Base-by-base conservation (phyloP, 805 yeast genomes). In the Lipomyces yamanashiensis region DNA sequence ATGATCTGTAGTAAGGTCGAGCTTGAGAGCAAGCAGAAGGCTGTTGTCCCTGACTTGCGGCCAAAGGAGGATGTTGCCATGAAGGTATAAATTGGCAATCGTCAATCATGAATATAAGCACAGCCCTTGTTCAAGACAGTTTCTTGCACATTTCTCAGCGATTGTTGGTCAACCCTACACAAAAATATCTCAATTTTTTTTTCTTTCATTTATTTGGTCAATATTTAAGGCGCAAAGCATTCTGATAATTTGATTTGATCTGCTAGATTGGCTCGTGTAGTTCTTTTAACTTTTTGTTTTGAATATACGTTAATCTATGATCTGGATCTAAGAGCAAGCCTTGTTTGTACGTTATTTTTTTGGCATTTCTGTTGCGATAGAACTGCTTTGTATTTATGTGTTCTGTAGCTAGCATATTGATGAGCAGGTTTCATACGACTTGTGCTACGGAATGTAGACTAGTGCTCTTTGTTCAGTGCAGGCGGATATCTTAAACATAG, bases 21-120 rank as follows among this genome's bases (percentile, higher is more conserved):
- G 50, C 66, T 65, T 47, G 68, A 65, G 47, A 52, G 39, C 61
- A 65, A 65, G 67, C 64, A 59, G 51, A 50, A 41, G 56, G 12
- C 40, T n/a, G 47, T 51, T 0, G 56, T 52, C 10, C 47, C 62
- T 33, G 68, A 34, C 43, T 41, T 50, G 17, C 54, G 61, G 33
- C 56, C 63, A 28, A 63, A 64, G 56, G 68, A 64, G 19, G 63
- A 64, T 36, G 39, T 34, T 36, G 28, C 43, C 15, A 17, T 59
- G 53, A 64, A 64, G 62, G 67, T 62, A 7, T 64, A 61, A 51
- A 13, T 43, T 43, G 47, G 19, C 2, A 2, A 19, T 43, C 15
- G 47, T 43, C 21, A n/a, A n/a, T n/a, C 47, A 13, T 43, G 19
- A 15, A n/a, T 2, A 43, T 19, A 43, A 43, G 21, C 47, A 43